Base-by-base conservation (phyloP, 352 stramenopile genomes). In the Pythium brachiatum region DNA sequence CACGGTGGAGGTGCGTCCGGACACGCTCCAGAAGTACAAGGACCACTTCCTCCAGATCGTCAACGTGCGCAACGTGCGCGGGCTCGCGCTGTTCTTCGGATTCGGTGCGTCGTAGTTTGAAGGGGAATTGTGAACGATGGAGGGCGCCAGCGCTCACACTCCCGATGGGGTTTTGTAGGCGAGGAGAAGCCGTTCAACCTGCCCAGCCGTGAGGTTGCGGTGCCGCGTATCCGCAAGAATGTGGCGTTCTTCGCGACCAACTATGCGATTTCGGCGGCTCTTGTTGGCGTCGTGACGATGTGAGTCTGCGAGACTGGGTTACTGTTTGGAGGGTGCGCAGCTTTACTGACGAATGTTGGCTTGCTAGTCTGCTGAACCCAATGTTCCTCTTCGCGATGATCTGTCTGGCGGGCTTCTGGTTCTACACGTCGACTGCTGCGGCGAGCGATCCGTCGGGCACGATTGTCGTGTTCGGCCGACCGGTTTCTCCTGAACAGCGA, bases 381-480 rank as follows among this genome's bases (percentile, higher is more conserved):
- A 83, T 95, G 58, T 95, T 95, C 61, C 71, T 95, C 11, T 95
- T 95, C 72, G 82, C 92, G 21, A 73, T 95, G 32, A 93, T 95
- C 53, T 95, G 86, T 62, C 47, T 95, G 44, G 78, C 63, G 20
- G 86, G 77, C 44, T 91, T 90, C 39, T 95, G 86, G 86, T 74
- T 91, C 29, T 92, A 95, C 60, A 79, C 83, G 41, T 86, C 84
- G 53, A 90, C 81, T 48, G 74, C 74, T 34, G 79, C 81, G 29
- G 77, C 79, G 26, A 84, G 76, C 21, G 86, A 95, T 64, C 75
- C 80, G 12, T 81, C 90, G 29, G 87, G 89, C 44, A 83, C 79
- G 36, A 85, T 89, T 53, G 81, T 88, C 60, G 72, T 95, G 48
- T 83, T 90, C 44, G 86, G 86, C 5, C 77, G 76, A 47, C 78